Base-by-base conservation (phyloP, 2,329 filamentous ascomycete genomes). In the Phialophora chinensis region DNA sequence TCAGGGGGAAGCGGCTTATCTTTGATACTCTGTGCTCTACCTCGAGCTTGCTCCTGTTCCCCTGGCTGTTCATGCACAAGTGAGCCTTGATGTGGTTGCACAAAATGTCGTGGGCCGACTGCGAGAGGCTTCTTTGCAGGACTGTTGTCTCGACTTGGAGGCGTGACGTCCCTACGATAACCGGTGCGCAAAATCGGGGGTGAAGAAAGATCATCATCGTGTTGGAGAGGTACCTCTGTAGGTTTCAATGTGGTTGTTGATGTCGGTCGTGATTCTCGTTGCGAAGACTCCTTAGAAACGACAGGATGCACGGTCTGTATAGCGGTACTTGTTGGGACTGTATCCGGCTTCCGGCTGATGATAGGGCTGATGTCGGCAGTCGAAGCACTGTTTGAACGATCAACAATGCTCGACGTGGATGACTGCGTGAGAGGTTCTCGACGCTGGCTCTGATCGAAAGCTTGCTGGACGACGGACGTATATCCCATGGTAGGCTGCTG, bases 311-410 rank as follows among this genome's bases (percentile, higher is more conserved):
- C 79, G 69, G 88, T 88, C 0, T 83, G 83, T 49, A 85, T 83
- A 49, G 79, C 80, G 44, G 80, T 79, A 61, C 69, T 70, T 53
- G 77, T 71, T 53, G 75, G 73, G 10, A 76, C 78, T 56, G 77
- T 77, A 65, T 83, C 83, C 5, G 84, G 81, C n/a, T 82, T 84
- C 60, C 81, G 79, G 69, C 82, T 85, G 75, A 90, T 88, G 62
- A 90, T 90, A 1, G 88, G 88, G 73, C 87, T 90, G 68, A 90
- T 87, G 31, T 81, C 81, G 57, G 84, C 83, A 8, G 88, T 89
- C 68, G 87, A 88, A 66, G 84, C 84, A 65, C 87, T 90, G 70
- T 89, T 85, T 61, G 85, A 88, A 67, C 88, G 80, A 42, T 78
- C 80, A n/a, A 87, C 77, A 49, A 79, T 83, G 61, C 79, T 81